These are phyloP conservation scores for Radiomyces spectabilis DNA, from an alignment of 192 early-diverging fungal genomes.

Conservation along the genomic window DNA sequence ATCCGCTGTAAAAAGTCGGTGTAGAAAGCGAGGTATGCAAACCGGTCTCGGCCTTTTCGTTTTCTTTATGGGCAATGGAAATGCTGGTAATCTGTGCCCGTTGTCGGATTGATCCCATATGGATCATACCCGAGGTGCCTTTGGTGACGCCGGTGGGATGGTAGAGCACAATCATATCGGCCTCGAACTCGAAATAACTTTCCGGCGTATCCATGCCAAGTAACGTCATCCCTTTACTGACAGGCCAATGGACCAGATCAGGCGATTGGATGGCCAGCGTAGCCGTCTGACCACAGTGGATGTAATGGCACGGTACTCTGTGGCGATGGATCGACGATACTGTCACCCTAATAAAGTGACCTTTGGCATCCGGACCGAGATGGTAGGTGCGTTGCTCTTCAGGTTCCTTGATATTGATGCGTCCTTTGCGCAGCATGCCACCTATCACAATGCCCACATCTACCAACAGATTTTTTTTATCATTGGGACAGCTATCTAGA, in stretches of 20 bases:
- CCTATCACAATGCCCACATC: conserved; percentile 58
- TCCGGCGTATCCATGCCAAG: conserved; percentile 32
- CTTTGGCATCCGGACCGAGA: conserved; percentile 59
- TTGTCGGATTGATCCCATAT: conserved; percentile 52
- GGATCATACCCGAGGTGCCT: conserved; percentile 52
- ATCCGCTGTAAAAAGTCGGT: neutral
- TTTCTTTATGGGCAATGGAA: too few relatives aligned
- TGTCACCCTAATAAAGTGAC: conserved; percentile 57
- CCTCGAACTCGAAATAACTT: conserved; percentile 55
- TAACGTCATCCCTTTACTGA: conserved; percentile 52
- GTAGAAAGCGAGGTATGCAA: too few relatives aligned
- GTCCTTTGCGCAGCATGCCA: conserved; percentile 48
- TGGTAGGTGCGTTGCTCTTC: conserved; percentile 16
- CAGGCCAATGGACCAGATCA: conserved; percentile 7
- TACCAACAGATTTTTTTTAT: conserved; percentile 15
- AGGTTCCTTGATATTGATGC: conserved; percentile 32
- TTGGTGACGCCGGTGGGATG: conserved; percentile 34
- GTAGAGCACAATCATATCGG: conserved; percentile 56
- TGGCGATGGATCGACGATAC: conserved; percentile 79
- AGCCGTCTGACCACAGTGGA: conserved; percentile 68
- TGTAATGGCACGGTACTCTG: conserved; percentile 61
- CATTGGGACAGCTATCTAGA: too few relatives aligned
- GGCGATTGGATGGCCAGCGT: conserved; percentile 57
- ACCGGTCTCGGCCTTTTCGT: conserved; percentile 12
- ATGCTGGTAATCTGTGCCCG: conserved; percentile 37